phyloP scores from a whole-genome alignment of 352 stramenopile species.

The Blastocystis sp. region DNA sequence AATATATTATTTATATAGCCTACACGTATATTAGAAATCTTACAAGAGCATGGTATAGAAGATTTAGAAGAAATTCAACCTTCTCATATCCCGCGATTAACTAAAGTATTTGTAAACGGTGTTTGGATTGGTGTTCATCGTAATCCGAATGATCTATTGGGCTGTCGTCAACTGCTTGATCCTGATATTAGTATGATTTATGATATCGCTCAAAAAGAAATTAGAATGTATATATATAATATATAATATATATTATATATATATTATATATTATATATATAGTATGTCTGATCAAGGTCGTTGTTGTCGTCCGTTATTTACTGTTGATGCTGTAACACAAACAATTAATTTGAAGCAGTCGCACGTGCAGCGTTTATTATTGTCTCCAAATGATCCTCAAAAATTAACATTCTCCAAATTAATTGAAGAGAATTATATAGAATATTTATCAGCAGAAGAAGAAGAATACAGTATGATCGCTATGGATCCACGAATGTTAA shows the following conservation, averaged over 20 bases:
- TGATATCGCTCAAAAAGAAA: conserved; percentile 87
- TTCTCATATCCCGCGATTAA: conserved; percentile 83
- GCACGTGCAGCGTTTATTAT: conserved; percentile 77
- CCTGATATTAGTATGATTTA: conserved; percentile 89
- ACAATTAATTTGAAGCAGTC: conserved; percentile 79
- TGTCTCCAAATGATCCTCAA: background rate
- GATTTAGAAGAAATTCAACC: conserved; percentile 87
- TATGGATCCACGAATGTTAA: conserved; percentile 81
- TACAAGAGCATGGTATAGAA: conserved; percentile 92
- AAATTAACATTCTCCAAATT: conserved; percentile 50
- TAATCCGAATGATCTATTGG: conserved; percentile 80
- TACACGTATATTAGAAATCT: conserved; percentile 83
- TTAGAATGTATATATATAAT: conserved; percentile 69
- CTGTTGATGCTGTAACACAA: conserved; percentile 73
- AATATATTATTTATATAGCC: too few species aligned
- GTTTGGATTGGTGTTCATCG: conserved; percentile 95
- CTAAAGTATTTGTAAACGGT: conserved; percentile 99
- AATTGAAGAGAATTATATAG: conserved; percentile 74
- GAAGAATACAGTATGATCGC: conserved; percentile 99
- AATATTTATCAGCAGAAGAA: conserved; percentile 95
- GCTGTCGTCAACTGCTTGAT: conserved; percentile 84
- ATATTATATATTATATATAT: background rate
- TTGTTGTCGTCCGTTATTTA: conserved; percentile 90
- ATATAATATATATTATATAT: background rate
- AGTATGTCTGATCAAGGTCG: conserved; percentile 78